A percentile compares a stretch with the other conserved stretches of the same genome.
phyloP scores from a whole-genome alignment of 495 filamentous ascomycete genomes.

The Aspergillus ostianus region DNA sequence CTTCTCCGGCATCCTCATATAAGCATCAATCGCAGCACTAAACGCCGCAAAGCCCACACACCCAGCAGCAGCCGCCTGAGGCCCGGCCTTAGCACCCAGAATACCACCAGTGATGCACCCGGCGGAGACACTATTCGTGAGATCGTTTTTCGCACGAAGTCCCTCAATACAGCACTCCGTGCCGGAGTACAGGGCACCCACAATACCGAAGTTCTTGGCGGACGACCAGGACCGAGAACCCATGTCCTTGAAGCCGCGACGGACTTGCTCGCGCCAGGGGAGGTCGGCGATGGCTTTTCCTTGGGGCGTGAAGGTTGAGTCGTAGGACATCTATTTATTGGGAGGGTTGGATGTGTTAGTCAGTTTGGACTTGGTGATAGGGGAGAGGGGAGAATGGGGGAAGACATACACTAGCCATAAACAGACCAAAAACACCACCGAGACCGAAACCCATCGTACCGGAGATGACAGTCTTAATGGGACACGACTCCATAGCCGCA shows the following conservation, averaged over 20 bases:
- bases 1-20: constrained; percentile 65
- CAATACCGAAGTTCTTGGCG: constrained; percentile 91
- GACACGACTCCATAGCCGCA: constrained; percentile 83
- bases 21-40: constrained; percentile 89
- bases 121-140: constrained; percentile 81
- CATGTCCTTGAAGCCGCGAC: constrained; percentile 89
- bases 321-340: constrained; percentile 76
- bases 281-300: constrained; percentile 64
- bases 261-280: constrained; percentile 78
- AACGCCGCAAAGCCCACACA: constrained; percentile 97
- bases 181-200: constrained; percentile 85
- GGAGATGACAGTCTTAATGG: constrained; percentile 75
- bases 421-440: constrained; percentile 88
- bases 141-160: constrained; percentile 85
- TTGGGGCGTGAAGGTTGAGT: constrained; percentile 69
- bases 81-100: constrained; percentile 79
- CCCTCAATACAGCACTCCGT: constrained; percentile 97
- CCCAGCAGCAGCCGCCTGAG: constrained; percentile 83
- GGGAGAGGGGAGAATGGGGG: constrained; percentile 1
- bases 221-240: constrained; percentile 76
- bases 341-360: background rate
- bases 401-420: constrained; percentile 81
- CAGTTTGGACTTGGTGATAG: background rate
- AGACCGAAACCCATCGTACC: constrained; percentile 88
- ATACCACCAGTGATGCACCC: constrained; percentile 92